Evolutionary conservation across 495 filamentous ascomycete genomes (phyloP).

Genomic region (Friedmanniomyces simplex): DNA sequence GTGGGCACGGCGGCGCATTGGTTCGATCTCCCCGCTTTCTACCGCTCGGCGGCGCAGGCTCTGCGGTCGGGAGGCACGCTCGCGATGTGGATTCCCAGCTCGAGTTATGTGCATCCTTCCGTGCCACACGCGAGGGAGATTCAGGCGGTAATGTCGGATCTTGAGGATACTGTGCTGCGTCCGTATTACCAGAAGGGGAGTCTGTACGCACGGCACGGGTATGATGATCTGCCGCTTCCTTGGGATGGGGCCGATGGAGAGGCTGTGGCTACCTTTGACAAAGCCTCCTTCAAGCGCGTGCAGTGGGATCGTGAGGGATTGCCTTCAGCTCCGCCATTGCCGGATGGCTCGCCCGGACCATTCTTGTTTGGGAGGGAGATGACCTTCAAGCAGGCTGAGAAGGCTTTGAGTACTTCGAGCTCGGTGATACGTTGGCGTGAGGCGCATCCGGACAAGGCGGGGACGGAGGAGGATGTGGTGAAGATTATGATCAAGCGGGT

Average conservation of each 20-base stretch:
- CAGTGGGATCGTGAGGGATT: slow-evolving; percentile 35
- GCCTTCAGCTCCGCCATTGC: slow-evolving; percentile 2
- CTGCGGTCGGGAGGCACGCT: slow-evolving; percentile 48
- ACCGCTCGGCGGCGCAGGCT: slow-evolving; percentile 45
- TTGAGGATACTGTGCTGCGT: slow-evolving; percentile 1
- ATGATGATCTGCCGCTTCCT: slow-evolving; percentile 6
- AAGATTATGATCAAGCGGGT: not conserved
- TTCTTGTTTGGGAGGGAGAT: slow-evolving; percentile 5
- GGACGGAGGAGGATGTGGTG: slow-evolving; percentile 20
- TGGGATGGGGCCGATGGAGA: slow-evolving; percentile 20
- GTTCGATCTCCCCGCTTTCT: slow-evolving; percentile 54
- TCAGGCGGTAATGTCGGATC: not conserved
- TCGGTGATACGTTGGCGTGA: slow-evolving; percentile 41
- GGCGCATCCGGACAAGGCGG: slow-evolving; percentile 32
- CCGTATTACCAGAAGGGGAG: slow-evolving; percentile 6
- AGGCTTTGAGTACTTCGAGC: slow-evolving; percentile 33
- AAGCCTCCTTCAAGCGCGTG: slow-evolving; percentile 32
- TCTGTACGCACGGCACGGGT: not conserved
- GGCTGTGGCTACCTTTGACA: slow-evolving; percentile 35
- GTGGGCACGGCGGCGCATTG: slow-evolving; percentile 38
- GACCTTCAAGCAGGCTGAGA: slow-evolving; percentile 30
- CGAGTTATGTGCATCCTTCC: slow-evolving; percentile 10
- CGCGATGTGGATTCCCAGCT: slow-evolving; percentile 37
- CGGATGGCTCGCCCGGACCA: slow-evolving; percentile 10
- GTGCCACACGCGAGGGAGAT: slow-evolving; percentile 1